A percentile compares a stretch with the other conserved stretches of the same genome.
Evolutionary conservation across 1,284 basidiomycete genomes (phyloP).

Genomic region (Tremellales sp.): DNA sequence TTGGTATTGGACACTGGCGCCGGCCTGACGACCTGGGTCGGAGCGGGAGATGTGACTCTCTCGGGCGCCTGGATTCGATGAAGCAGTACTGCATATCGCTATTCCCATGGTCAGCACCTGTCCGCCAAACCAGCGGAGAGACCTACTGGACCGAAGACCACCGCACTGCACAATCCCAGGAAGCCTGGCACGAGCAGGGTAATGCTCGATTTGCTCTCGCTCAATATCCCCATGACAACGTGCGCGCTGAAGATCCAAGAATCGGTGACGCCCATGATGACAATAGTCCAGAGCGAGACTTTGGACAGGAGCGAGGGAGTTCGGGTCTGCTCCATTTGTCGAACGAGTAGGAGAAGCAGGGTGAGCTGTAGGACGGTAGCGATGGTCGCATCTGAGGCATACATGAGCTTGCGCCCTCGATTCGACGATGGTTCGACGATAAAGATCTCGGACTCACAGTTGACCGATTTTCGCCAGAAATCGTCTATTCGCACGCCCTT

Average conservation of each 20-base stretch:
- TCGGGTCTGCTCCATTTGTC: constrained; percentile 68
- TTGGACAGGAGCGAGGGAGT: constrained; percentile 72
- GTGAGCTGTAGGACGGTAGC: constrained; percentile 64
- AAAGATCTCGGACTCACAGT: constrained; percentile 57
- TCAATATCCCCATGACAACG: constrained; percentile 74
- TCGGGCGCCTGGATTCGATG: constrained; percentile 79
- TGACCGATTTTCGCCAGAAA: constrained; percentile 75
- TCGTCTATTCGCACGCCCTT: constrained; percentile 60
- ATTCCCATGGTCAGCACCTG: neutral
- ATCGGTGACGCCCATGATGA: constrained; percentile 70
- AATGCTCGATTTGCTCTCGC: constrained; percentile 70
- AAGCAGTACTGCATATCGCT: constrained; percentile 79
- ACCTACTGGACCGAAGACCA: constrained; percentile 48
- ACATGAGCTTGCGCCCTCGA: constrained; percentile 1
- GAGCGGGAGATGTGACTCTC: constrained; percentile 49
- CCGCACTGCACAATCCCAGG: constrained; percentile 51
- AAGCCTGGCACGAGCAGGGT: constrained; percentile 77
- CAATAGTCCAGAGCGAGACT: constrained; percentile 74
- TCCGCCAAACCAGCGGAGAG: neutral
- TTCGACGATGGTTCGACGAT: neutral
- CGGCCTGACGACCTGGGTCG: constrained; percentile 24
- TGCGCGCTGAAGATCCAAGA: constrained; percentile 77
- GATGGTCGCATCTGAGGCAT: constrained; percentile 63
- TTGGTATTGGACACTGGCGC: constrained; percentile 18
- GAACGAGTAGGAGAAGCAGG: constrained; percentile 63